phyloP scores from a whole-genome alignment of 441 rosid species.

The Gossypium gossypioides region DNA sequence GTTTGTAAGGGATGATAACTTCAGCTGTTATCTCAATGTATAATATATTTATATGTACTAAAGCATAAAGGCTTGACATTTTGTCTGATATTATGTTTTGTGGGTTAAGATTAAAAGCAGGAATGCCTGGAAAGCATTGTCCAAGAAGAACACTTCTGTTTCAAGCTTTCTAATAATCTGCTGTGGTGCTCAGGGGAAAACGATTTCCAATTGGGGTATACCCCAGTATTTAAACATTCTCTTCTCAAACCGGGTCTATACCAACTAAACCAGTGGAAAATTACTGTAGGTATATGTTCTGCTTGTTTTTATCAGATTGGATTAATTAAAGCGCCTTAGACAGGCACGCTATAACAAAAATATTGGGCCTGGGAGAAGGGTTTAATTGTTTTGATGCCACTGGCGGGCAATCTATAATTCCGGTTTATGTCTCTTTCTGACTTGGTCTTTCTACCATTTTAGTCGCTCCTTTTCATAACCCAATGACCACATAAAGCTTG shows the following conservation, averaged over 20 bases:
- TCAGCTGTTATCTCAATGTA: background rate
- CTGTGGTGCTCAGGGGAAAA: background rate
- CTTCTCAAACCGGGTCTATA: background rate
- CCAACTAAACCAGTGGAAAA: background rate
- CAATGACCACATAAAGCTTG: background rate
- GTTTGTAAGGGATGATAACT: slow-evolving; percentile 31
- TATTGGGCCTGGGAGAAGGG: background rate
- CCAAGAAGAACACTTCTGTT: background rate
- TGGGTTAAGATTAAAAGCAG: background rate
- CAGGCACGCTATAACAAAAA: background rate
- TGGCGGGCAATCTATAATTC: background rate
- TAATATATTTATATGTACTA: background rate
- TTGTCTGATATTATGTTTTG: background rate
- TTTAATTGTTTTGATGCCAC: background rate
- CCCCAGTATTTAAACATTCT: background rate
- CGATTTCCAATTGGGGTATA: background rate
- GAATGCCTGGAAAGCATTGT: background rate
- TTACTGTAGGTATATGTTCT: background rate
- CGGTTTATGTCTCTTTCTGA: background rate
- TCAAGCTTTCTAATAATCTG: background rate
- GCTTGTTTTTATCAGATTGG: background rate
- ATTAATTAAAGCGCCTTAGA: background rate
- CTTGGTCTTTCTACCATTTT: background rate
- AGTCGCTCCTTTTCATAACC: background rate
- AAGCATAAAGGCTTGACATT: background rate